Percentiles rank a stretch among this genome's conserved stretches.
Conservation (phyloP, 768 basidiomycete genomes). For the Phylloporus sp. region DNA sequence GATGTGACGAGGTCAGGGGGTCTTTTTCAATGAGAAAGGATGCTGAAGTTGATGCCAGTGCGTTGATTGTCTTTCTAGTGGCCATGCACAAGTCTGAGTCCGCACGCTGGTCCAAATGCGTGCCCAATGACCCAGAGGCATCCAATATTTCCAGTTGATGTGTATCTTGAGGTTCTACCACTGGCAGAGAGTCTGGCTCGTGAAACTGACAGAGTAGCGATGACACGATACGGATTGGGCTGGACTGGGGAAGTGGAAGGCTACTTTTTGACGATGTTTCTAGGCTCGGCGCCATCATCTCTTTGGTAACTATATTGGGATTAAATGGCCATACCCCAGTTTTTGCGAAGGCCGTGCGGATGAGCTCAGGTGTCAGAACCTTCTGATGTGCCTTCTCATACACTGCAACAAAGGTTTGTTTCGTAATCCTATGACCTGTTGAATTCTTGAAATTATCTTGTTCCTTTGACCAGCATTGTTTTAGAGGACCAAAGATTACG, state of each 20-base stretch:
- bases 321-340: constrained; percentile 28
- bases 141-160: no score
- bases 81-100: no score
- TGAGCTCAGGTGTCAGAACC: constrained; percentile 16
- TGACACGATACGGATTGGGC: constrained; percentile 4
- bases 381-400: constrained; percentile 13
- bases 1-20: background rate
- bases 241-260: constrained; percentile 20
- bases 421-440: no score
- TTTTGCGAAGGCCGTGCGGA: constrained; percentile 23
- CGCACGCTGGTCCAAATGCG: no score
- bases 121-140: no score
- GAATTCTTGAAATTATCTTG: no score
- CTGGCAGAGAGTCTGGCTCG: no score
- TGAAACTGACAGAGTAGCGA: no score
- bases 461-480: no score
- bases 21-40: background rate
- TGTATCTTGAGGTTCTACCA: no score
- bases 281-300: constrained; percentile 10
- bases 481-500: no score
- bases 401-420: constrained; percentile 3
- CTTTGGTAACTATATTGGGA: background rate
- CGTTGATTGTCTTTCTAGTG: background rate
- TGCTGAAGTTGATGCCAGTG: constrained; percentile 4
- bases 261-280: background rate